Base-by-base conservation (phyloP, 2,329 filamentous ascomycete genomes). In the Diaporthe velutina region DNA sequence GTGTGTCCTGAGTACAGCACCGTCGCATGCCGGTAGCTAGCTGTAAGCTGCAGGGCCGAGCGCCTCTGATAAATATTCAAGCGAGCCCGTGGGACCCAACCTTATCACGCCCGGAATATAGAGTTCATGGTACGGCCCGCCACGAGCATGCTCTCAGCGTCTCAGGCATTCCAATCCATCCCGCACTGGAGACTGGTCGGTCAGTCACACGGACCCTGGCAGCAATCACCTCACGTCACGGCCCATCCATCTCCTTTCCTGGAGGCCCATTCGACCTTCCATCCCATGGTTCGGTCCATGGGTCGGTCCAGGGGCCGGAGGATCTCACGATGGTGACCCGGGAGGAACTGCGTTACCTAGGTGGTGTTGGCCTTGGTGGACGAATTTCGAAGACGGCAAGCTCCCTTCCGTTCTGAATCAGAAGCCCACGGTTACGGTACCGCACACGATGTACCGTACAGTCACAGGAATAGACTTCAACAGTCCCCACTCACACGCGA, bases 401-500 rank as follows among this genome's bases (percentile, higher is more conserved):
- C n/a, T 52, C 64, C 48, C 64, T 28, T 68, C 64, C 64, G 64
- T 54, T 40, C 64, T 68, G 64, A 54, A 68, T 67, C 64, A 67
- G 64, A 67, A 19, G 22, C 42, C 57, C 19, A 38, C 70, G 42
- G 54, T 38, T 54, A 50, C 70, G 40, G 68, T 48, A 48, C 40
- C n/a, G 28, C 60, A 64, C 40, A 48, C 10, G 13, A 50, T 42
- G 28, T 38, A 33, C 54, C 13, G 28, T 38, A 58, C 52, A 33
- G 58, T 54, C 42, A 40, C 57, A 54, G 33, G 35, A 60, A 64
- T 72, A 61, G 70, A 58, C 70, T 54, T 72, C 58, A 55, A 33
- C 25, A 25, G 30, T 60, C 70, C 48, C 70, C 70, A 72, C 70
- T 64, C 70, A 72, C 70, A 72, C 57, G 70, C 70, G 70, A 72